These are phyloP conservation scores for Yarrowia sp. DNA, from an alignment of 805 yeast species.

Conservation along the genomic window DNA sequence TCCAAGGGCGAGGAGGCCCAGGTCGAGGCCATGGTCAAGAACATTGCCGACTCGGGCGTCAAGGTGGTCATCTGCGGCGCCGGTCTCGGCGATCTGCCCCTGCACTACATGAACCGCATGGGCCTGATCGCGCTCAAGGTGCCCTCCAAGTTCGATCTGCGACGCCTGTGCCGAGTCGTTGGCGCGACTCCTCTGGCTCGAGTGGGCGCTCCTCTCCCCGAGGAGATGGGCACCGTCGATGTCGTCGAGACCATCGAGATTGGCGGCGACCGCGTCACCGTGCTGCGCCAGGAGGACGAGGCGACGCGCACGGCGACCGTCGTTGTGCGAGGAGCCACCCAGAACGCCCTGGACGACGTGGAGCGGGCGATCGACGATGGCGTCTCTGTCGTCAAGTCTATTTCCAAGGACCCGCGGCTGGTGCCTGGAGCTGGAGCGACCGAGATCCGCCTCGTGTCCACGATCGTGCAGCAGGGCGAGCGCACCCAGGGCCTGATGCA, in stretches of 20 bases:
- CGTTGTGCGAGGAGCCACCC: constrained; percentile 93
- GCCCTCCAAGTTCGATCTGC: constrained; percentile 88
- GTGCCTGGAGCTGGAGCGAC: constrained; percentile 96
- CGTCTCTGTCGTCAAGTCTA: constrained; percentile 84
- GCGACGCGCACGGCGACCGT: constrained; percentile 86
- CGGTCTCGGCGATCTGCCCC: constrained; percentile 86
- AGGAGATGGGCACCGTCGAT: constrained; percentile 87
- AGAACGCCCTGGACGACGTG: constrained; percentile 86
- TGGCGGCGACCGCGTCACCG: constrained; percentile 96
- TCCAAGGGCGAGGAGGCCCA: constrained; percentile 95
- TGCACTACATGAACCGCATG: constrained; percentile 87
- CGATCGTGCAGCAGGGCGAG: constrained; percentile 83
- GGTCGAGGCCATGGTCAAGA: constrained; percentile 79
- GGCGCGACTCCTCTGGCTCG: constrained; percentile 96
- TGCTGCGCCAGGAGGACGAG: constrained; percentile 71
- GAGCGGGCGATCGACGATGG: constrained; percentile 98
- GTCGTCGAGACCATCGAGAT: constrained; percentile 87
- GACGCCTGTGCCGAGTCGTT: constrained; percentile 92
- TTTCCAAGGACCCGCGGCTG: constrained; percentile 75
- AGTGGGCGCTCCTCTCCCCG: constrained; percentile 92
- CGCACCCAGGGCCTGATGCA: constrained; percentile 90
- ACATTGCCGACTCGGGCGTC: constrained; percentile 79
- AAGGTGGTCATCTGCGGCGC: constrained; percentile 92
- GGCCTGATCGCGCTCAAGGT: constrained; percentile 82
- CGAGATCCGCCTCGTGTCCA: constrained; percentile 81